Evolutionary conservation across 495 filamentous ascomycete species (phyloP).

Genomic region (Talaromyces liani): DNA sequence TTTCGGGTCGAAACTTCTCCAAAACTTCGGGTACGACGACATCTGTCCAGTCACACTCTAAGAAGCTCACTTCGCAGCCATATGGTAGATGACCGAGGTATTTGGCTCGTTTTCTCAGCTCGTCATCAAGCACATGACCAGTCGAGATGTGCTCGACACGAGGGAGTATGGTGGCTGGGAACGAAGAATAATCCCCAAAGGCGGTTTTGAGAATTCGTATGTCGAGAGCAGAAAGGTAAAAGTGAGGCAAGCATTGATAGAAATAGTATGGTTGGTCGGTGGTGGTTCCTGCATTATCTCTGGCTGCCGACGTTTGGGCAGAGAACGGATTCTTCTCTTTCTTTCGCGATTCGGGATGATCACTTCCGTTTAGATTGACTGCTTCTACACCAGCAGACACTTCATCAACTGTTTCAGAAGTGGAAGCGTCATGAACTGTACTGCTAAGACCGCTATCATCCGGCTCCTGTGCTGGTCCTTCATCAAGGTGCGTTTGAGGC

Average conservation of each 20-base stretch:
- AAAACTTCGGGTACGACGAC: conserved; percentile 71
- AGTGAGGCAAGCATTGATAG: conserved; percentile 83
- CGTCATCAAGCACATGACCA: conserved; percentile 86
- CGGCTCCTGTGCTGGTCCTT: conserved; percentile 20
- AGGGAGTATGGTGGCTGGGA: conserved; percentile 86
- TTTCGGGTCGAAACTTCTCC: conserved; percentile 63
- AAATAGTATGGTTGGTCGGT: conserved; percentile 60
- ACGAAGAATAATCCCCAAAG: conserved; percentile 74
- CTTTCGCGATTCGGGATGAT: conserved; percentile 19
- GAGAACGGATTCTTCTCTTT: conserved; percentile 19
- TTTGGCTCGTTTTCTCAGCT: conserved; percentile 76
- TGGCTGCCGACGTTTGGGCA: neutral
- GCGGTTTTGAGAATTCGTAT: conserved; percentile 90
- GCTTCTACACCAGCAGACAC: conserved; percentile 24
- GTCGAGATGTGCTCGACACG: conserved; percentile 87
- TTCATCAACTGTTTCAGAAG: conserved; percentile 7
- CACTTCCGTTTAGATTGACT: conserved; percentile 15
- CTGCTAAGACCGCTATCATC: no score
- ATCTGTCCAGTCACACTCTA: conserved; percentile 97
- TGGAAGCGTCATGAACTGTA: neutral
- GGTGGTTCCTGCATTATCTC: neutral
- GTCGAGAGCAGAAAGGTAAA: conserved; percentile 88
- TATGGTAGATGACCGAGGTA: conserved; percentile 88
- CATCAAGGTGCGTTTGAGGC: conserved; percentile 37
- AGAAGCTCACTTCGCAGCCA: conserved; percentile 86